These are phyloP conservation scores for Cucurbita maxima DNA, from an alignment of 306 rosid genomes.

Conservation along the genomic window DNA sequence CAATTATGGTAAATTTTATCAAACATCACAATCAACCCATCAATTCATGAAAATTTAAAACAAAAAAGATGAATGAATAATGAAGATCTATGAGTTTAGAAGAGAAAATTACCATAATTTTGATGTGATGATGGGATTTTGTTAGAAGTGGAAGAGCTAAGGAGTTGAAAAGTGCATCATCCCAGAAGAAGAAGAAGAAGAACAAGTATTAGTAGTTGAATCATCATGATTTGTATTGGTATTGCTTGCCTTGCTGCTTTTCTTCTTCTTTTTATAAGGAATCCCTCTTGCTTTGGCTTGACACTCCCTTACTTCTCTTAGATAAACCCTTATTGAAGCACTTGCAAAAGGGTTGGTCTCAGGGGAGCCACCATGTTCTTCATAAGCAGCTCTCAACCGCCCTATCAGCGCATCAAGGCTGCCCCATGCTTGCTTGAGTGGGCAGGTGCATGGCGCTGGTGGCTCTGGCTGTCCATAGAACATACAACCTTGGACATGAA, in stretches of 20 bases:
- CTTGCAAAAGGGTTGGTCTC: slow-evolving; percentile 49
- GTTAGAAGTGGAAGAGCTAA: not conserved
- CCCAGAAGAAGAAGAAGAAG: not conserved
- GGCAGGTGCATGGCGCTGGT: slow-evolving; percentile 56
- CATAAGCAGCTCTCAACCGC: slow-evolving; percentile 55
- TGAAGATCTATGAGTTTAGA: not conserved
- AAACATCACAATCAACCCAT: not conserved
- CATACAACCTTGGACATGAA: slow-evolving; percentile 53
- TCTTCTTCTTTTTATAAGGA: slow-evolving; percentile 64
- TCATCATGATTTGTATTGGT: not conserved
- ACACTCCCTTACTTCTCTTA: slow-evolving; percentile 44
- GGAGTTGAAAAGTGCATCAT: slow-evolving; percentile 26
- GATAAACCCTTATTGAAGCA: slow-evolving; percentile 41
- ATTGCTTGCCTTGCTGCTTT: not conserved
- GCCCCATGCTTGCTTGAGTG: slow-evolving; percentile 62
- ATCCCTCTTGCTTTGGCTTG: slow-evolving; percentile 70
- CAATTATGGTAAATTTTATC: too few relatives aligned
- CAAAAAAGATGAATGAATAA: not conserved
- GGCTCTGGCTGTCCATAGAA: slow-evolving; percentile 64
- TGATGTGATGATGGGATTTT: not conserved
- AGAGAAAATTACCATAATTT: not conserved
- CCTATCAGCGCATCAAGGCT: slow-evolving; percentile 64
- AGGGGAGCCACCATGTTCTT: slow-evolving; percentile 53
- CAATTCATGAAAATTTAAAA: not conserved
- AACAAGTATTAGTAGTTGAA: not conserved